A percentile compares a stretch with the other conserved stretches of the same genome.
phyloP scores from a whole-genome alignment of 2,329 filamentous ascomycete species.

The Aureobasidium sp. region DNA sequence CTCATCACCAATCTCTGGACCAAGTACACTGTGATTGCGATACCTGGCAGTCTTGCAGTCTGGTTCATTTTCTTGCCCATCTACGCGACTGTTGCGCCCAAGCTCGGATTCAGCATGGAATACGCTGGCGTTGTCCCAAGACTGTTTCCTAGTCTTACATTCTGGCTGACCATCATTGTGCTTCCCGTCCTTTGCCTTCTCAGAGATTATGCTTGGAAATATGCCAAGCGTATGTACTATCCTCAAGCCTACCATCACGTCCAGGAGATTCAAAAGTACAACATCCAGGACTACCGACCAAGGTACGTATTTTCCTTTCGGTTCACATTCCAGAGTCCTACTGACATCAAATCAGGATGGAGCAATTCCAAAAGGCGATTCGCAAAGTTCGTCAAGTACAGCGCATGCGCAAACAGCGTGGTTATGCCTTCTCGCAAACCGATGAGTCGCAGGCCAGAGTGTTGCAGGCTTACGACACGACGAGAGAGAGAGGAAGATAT shows the following conservation, averaged over 20 bases:
- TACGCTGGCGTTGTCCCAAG: conserved; percentile 77
- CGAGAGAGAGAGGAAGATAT: conserved; percentile 80
- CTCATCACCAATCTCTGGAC: conserved; percentile 98
- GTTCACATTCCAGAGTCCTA: background rate
- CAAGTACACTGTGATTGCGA: conserved; percentile 93
- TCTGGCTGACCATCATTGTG: conserved; percentile 82
- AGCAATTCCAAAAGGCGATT: conserved; percentile 99
- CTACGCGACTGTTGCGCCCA: conserved; percentile 81
- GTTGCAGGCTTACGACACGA: conserved; percentile 96
- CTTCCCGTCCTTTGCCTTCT: conserved; percentile 75
- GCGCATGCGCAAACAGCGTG: conserved; percentile 97
- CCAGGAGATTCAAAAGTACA: conserved; percentile 99
- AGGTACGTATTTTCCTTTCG: conserved; percentile 51
- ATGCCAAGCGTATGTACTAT: conserved; percentile 92
- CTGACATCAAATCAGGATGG: conserved; percentile 60
- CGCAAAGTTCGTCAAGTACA: conserved; percentile 97
- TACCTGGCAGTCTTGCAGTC: conserved; percentile 83
- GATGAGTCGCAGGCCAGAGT: conserved; percentile 94
- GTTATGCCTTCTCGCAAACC: conserved; percentile 95
- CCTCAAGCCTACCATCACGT: conserved; percentile 96
- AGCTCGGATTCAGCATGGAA: conserved; percentile 71
- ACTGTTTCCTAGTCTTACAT: conserved; percentile 72
- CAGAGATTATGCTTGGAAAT: conserved; percentile 94
- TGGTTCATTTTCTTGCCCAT: conserved; percentile 88
- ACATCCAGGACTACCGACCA: conserved; percentile 96